Base-by-base conservation (phyloP, 1,284 basidiomycete species). In the Chiua sp. region DNA sequence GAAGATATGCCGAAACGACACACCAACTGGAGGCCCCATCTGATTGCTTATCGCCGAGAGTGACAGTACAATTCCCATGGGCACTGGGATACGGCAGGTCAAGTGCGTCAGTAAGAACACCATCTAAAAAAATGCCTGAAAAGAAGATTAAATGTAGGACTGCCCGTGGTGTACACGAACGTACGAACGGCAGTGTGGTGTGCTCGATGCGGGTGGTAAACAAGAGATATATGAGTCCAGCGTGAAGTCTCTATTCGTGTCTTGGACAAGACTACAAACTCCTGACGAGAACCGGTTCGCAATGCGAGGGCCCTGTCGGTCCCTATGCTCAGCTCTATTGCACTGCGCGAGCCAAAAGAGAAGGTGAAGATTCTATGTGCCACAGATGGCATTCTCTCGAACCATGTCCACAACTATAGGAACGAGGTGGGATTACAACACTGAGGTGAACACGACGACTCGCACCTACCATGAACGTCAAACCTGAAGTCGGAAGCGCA, bases 51-150 rank as follows among this genome's bases (percentile, higher is more conserved):
- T 87, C 84, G 13, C 90, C 90, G 32, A 92, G 72, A 3, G 75
- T 68, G 63, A 89, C 77, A 3, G 69, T 60, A 1, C 75, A 62
- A 12, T 69, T 68, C 7, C 62, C 70, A 11, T 72, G 61, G 5
- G 62, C 62, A 56, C 79, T 83, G 0, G 90, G 87, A 72, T 91
- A 91, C 18, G 71, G 66, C 81, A 83, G 85, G 57, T 87, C 82
- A 11, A 89, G 59, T 0, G 84, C 79, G 64, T 92, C 89, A 12
- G 77, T 80, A 35, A 91, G 75, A 7, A 81, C 78, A 12, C 92
- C 91, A 65, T 93, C 91, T 12, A 92, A 62, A 64, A 91, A 92
- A 2, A 93, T 65, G 3, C 88, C 90, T 92, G 53, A 23, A 26
- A 62, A 48, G 11, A 22, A 53, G 7, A 13, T 63, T 37, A 66